Conservation (phyloP, 768 basidiomycete species). For the Royoungia palumana region DNA sequence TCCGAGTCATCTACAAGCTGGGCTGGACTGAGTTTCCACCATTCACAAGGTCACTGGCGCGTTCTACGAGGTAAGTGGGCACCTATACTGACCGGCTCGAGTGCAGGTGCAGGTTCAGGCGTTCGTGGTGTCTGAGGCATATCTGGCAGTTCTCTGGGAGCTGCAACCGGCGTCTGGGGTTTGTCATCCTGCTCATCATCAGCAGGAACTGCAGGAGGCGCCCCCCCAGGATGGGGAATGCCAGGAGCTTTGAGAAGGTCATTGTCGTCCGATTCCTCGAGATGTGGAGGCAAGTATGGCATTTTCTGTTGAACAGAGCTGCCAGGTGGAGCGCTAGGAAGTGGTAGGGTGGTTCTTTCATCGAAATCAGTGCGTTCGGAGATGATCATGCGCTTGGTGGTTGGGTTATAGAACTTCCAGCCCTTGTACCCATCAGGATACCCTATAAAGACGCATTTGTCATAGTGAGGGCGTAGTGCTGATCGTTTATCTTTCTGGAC, state of each 20-base stretch:
- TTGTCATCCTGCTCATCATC: not conserved
- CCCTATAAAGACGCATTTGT: not conserved
- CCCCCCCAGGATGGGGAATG: not conserved
- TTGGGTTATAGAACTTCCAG: not conserved
- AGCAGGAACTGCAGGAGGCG: not conserved
- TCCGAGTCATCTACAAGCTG: not conserved
- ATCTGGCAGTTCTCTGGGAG: too few relatives aligned
- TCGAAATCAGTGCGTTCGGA: conserved; percentile 34
- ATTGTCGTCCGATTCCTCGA: too few relatives aligned
- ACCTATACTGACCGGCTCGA: not conserved
- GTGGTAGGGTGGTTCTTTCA: conserved; percentile 15
- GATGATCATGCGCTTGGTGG: conserved; percentile 6
- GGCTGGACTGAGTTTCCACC: not conserved
- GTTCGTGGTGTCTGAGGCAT: not conserved
- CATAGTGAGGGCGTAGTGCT: not conserved
- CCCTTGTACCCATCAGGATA: not conserved
- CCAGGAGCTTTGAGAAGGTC: not conserved
- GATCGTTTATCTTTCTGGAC: not conserved
- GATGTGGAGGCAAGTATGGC: too few relatives aligned
- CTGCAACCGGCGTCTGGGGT: not conserved
- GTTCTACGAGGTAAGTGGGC: not conserved
- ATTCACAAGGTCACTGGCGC: not conserved
- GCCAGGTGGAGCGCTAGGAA: too few relatives aligned
- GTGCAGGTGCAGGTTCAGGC: not conserved
- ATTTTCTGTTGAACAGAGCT: too few relatives aligned